These are phyloP conservation scores for Medicago lupulina DNA, from an alignment of 306 rosid species.

Conservation along the genomic window DNA sequence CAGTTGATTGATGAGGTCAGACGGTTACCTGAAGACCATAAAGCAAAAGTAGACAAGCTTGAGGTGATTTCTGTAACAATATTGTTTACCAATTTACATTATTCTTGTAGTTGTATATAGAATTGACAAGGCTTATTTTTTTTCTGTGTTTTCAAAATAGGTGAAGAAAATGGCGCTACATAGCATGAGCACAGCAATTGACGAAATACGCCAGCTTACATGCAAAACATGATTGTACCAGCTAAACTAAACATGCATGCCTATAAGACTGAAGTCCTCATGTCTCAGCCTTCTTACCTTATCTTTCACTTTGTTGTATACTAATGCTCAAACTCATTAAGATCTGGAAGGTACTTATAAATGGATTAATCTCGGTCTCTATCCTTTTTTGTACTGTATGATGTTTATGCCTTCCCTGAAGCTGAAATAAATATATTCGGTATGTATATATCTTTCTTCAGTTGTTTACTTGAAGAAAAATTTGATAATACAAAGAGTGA, in stretches of 20 bases:
- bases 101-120: conserved; percentile 14
- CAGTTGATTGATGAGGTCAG: conserved; percentile 73
- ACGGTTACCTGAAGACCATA: conserved; percentile 70
- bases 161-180: conserved; percentile 86
- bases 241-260: conserved; percentile 21
- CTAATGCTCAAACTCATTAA: conserved; percentile 39
- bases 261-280: conserved; percentile 1
- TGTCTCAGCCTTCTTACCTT: conserved; percentile 28
- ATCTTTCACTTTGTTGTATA: conserved; percentile 47
- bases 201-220: conserved; percentile 84
- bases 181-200: conserved; percentile 76
- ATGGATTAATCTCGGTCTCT: conserved; percentile 40
- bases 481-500: neutral
- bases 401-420: conserved; percentile 34
- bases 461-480: conserved; percentile 17
- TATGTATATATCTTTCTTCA: conserved; percentile 38
- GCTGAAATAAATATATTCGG: conserved; percentile 38
- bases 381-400: conserved; percentile 24
- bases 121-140: conserved; percentile 29
- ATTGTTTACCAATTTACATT: conserved; percentile 32
- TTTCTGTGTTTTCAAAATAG: conserved; percentile 52
- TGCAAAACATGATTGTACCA: conserved; percentile 60
- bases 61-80: conserved; percentile 61
- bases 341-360: conserved; percentile 39
- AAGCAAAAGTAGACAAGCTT: conserved; percentile 75